phyloP scores from a whole-genome alignment of 2,329 filamentous ascomycete species.

The Aspergillus eucalypticola region DNA sequence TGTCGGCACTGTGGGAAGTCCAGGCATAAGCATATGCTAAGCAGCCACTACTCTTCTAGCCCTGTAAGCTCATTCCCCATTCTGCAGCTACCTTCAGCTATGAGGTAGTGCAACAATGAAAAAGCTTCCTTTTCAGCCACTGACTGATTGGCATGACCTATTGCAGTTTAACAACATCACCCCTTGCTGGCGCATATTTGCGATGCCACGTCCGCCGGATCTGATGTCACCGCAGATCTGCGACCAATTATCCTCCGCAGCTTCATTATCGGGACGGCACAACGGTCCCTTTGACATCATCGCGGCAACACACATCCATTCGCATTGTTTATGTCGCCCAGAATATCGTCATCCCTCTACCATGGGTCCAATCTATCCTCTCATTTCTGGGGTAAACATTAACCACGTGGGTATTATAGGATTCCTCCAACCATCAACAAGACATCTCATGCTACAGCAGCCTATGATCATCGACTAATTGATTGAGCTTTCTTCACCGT shows the following conservation, averaged over 20 bases:
- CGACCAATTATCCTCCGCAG: not conserved
- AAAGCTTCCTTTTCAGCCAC: not conserved
- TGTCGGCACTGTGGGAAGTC: no score
- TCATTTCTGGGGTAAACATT: not conserved
- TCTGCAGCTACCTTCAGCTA: not conserved
- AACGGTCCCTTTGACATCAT: not conserved
- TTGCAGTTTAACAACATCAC: not conserved
- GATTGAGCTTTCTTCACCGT: not conserved
- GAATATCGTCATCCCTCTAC: not conserved
- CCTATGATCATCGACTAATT: not conserved
- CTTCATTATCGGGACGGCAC: not conserved
- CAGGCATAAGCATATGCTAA: no score
- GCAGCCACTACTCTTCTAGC: no score
- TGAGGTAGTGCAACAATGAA: not conserved
- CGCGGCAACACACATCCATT: not conserved
- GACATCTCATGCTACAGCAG: not conserved
- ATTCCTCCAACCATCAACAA: not conserved
- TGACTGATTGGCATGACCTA: not conserved
- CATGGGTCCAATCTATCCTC: not conserved
- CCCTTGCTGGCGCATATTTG: not conserved
- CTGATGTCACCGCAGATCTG: constrained; percentile 2
- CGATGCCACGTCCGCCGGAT: not conserved
- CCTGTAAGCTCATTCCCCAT: not conserved
- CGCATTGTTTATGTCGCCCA: not conserved
- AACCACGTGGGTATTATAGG: not conserved